A percentile compares a stretch with the other conserved stretches of the same genome.
Evolutionary conservation across 768 basidiomycete genomes (phyloP).

Genomic region (Sistotremastrum suecicum): DNA sequence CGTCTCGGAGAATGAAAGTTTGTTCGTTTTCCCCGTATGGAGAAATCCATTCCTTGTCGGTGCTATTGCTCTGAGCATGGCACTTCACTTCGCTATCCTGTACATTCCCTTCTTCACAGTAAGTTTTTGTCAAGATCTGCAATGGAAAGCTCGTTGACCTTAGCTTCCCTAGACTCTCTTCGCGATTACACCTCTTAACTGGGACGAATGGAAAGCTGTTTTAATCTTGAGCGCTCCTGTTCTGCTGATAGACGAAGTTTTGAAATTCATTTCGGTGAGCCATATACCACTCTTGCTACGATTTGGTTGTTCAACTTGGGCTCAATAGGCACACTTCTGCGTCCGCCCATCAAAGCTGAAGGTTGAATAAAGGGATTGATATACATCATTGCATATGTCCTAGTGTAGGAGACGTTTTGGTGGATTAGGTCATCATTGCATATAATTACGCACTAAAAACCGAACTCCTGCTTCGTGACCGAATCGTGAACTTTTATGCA

Average conservation of each 20-base stretch:
- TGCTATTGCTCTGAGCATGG: constrained; percentile 86
- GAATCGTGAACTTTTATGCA: too few relatives aligned
- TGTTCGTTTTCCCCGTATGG: constrained; percentile 84
- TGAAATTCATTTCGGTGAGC: constrained; percentile 72
- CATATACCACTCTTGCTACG: too few relatives aligned
- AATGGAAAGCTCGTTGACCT: background rate
- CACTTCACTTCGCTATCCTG: constrained; percentile 82
- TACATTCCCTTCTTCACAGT: constrained; percentile 97
- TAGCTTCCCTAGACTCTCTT: constrained; percentile 48
- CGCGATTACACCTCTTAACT: constrained; percentile 88
- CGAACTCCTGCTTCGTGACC: too few relatives aligned
- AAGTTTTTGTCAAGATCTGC: constrained; percentile 16
- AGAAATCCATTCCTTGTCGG: constrained; percentile 86
- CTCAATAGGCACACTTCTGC: too few relatives aligned
- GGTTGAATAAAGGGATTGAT: too few relatives aligned
- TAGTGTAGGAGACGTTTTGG: too few relatives aligned
- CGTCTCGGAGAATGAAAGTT: constrained; percentile 90
- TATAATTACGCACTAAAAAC: too few relatives aligned
- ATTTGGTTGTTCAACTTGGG: too few relatives aligned
- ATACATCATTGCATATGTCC: too few relatives aligned
- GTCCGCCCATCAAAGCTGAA: too few relatives aligned
- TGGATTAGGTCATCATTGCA: too few relatives aligned
- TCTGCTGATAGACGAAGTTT: constrained; percentile 73
- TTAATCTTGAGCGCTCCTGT: constrained; percentile 80
- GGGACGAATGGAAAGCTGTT: constrained; percentile 91